These are phyloP conservation scores for Candida fluviatilis DNA, from an alignment of 805 yeast species.

Conservation along the genomic window DNA sequence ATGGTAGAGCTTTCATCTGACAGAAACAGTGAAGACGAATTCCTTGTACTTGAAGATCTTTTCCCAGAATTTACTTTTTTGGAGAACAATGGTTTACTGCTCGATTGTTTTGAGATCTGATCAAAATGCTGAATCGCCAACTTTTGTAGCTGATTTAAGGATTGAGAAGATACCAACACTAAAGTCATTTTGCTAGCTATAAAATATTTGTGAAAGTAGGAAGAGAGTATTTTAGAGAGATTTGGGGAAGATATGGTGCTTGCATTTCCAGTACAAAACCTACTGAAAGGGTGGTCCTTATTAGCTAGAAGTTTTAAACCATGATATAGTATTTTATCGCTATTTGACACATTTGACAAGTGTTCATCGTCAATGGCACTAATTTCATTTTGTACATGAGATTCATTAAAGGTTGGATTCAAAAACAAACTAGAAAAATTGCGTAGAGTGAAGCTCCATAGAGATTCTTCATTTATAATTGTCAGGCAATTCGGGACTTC, in stretches of 20 bases:
- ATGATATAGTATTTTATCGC: constrained; percentile 52
- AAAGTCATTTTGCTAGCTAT: constrained; percentile 48
- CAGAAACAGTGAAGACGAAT: not conserved
- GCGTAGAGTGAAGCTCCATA: constrained; percentile 43
- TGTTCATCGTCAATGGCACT: constrained; percentile 67
- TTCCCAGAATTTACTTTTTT: not conserved
- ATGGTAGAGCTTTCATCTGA: constrained; percentile 11
- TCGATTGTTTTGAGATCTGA: constrained; percentile 16
- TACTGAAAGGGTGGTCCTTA: constrained; percentile 47
- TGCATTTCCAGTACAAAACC: constrained; percentile 63
- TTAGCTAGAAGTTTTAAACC: constrained; percentile 51
- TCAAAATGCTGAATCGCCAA: constrained; percentile 44
- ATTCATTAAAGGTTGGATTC: constrained; percentile 46
- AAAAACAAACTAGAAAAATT: constrained; percentile 51
- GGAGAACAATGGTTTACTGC: not conserved
- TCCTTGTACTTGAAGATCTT: not conserved
- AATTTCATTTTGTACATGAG: constrained; percentile 46
- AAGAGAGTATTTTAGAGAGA: constrained; percentile 26
- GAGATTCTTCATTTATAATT: constrained; percentile 22
- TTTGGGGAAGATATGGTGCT: constrained; percentile 42
- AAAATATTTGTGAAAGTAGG: constrained; percentile 42
- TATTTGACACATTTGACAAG: constrained; percentile 41
- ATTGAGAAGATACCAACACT: constrained; percentile 64
- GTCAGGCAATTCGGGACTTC: constrained; percentile 48
- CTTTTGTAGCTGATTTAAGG: constrained; percentile 53